A percentile compares a stretch with the other conserved stretches of the same genome.
Conservation (phyloP, 257 asterid genomes). For the Ehretia macrophylla region DNA sequence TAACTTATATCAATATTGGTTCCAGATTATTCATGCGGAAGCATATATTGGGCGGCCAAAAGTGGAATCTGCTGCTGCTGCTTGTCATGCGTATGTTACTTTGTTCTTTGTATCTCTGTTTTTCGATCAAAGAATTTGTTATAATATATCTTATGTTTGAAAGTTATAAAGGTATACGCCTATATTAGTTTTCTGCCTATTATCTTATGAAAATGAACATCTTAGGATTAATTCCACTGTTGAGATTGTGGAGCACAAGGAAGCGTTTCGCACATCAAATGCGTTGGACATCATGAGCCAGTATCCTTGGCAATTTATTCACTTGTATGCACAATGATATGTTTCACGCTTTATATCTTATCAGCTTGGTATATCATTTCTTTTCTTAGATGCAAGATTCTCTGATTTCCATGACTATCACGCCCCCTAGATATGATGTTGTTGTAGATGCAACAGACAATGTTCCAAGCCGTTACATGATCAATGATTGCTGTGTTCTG, state of each 20-base stretch:
- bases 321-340: neutral
- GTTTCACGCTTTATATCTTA: neutral
- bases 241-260: conserved; percentile 77
- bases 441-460: conserved; percentile 97
- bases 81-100: conserved; percentile 77
- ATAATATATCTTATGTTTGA: neutral
- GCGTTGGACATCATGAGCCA: conserved; percentile 74
- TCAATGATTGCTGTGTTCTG: conserved; percentile 87
- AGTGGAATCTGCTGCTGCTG: conserved; percentile 98
- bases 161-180: neutral
- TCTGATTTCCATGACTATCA: conserved; percentile 20
- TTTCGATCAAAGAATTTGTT: neutral
- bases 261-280: conserved; percentile 76
- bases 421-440: conserved; percentile 64
- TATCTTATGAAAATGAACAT: conserved; percentile 1
- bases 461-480: conserved; percentile 95
- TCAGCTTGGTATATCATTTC: neutral
- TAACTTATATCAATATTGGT: conserved; percentile 1
- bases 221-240: conserved; percentile 75
- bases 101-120: conserved; percentile 5
- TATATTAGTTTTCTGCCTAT: conserved; percentile 2
- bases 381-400: conserved; percentile 4
- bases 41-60: conserved; percentile 85
- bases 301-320: conserved; percentile 34
- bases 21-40: conserved; percentile 91